These are phyloP conservation scores for Lodderomyces orthopsilosis DNA, from an alignment of 1,139 yeast genomes.

Conservation along the genomic window DNA sequence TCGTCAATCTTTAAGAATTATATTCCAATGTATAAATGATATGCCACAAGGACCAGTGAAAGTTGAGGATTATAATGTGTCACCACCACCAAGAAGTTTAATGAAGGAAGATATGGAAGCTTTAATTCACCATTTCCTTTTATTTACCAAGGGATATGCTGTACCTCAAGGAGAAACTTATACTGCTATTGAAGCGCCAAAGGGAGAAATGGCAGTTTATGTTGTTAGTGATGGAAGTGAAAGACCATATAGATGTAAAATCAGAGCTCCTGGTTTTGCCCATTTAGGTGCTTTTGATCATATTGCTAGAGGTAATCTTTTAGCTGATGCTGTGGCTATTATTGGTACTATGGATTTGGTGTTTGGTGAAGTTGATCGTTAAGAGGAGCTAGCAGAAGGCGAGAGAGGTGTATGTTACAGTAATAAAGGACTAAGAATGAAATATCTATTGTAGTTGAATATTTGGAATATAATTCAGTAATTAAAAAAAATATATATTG, in stretches of 20 bases:
- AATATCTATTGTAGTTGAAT: too few relatives aligned
- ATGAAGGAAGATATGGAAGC: slow-evolving; percentile 97
- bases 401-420: neutral
- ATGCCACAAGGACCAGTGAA: slow-evolving; percentile 93
- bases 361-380: slow-evolving; percentile 93
- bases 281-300: slow-evolving; percentile 88
- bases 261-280: slow-evolving; percentile 91
- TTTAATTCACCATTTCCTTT: slow-evolving; percentile 81
- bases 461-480: too few relatives aligned
- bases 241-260: slow-evolving; percentile 90
- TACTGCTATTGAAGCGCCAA: slow-evolving; percentile 91
- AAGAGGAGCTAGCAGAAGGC: neutral
- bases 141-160: slow-evolving; percentile 84
- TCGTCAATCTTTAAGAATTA: slow-evolving; percentile 85
- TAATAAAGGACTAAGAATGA: neutral
- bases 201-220: slow-evolving; percentile 93
- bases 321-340: slow-evolving; percentile 92
- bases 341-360: slow-evolving; percentile 96
- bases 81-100: slow-evolving; percentile 75
- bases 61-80: slow-evolving; percentile 84
- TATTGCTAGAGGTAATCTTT: slow-evolving; percentile 78
- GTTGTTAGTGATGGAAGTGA: slow-evolving; percentile 88
- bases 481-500: too few relatives aligned
- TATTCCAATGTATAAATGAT: slow-evolving; percentile 85
- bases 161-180: slow-evolving; percentile 92